Evolutionary conservation across 2,329 filamentous ascomycete genomes (phyloP), one percentile per base, ranked within the genome.

Genomic region (Raffaelea arxii): DNA sequence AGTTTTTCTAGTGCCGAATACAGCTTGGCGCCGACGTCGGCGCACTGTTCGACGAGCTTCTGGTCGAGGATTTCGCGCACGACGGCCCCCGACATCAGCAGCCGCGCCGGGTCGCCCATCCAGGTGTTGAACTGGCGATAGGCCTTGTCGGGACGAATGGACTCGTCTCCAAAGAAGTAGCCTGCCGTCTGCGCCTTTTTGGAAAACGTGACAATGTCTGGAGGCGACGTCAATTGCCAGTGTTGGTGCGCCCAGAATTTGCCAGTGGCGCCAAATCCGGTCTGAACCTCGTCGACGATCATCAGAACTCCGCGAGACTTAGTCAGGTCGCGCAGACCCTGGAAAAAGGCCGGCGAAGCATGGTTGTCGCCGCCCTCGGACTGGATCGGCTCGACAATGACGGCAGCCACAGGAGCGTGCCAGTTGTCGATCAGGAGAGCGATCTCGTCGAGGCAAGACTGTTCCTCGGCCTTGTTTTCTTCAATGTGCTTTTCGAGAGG

Each of bases 231-330:
- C 37, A 95, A 76, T 64, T 86, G 76, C 89, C 89, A 95, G 80
- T 95, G 89, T 58, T 95, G 88, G 71, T 95, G 90, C 7, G 89
- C 89, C 89, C 89, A 95, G 80, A 95, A 94, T 65, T 86, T 89
- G 57, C 89, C 89, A 0, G 89, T 95, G 35, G 90, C 88, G 57
- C 90, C 90, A 23, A 95, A 82, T 62, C 89, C 90, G 6, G 89
- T 95, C 70, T 95, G 89, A 11, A 95, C 89, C 69, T 95, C 89
- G 63, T 95, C 89, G 53, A 94, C 89, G 60, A 95, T 95, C 64
- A 95, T 72, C 49, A 94, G 79, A 25, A 94, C 77, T 56, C 81
- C 75, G 69, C 88, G 78, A 65, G 81, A 82, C 62, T 78, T 76
- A 32, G 89, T 94, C 51, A 95, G 65, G 38, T 80, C 83, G 51